These are phyloP conservation scores for Choiromyces venosus DNA, from an alignment of 495 filamentous ascomycete genomes.

Conservation along the genomic window DNA sequence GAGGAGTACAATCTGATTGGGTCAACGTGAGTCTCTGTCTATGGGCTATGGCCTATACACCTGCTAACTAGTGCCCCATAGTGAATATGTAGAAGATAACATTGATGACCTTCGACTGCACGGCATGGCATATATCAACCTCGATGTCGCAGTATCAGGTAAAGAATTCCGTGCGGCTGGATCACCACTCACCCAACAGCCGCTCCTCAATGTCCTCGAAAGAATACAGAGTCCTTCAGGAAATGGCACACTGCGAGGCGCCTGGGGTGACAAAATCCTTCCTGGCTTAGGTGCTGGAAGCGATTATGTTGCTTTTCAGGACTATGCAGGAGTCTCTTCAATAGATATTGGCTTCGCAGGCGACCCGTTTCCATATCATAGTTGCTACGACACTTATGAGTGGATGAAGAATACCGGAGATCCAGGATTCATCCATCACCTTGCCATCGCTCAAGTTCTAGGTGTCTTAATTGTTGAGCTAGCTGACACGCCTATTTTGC, in stretches of 20 bases:
- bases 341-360: constrained; percentile 79
- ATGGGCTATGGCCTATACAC: background rate
- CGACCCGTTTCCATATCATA: constrained; percentile 65
- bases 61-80: constrained; percentile 1
- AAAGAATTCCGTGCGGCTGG: constrained; percentile 66
- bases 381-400: constrained; percentile 81
- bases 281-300: constrained; percentile 71
- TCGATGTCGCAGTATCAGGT: constrained; percentile 79
- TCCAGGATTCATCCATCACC: constrained; percentile 77
- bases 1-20: constrained; percentile 91
- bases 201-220: constrained; percentile 65
- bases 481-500: constrained; percentile 69
- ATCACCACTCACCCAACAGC: constrained; percentile 68
- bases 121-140: constrained; percentile 81
- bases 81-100: constrained; percentile 73
- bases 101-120: constrained; percentile 54
- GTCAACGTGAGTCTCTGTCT: constrained; percentile 53
- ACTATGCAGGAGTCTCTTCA: constrained; percentile 84
- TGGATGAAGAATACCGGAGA: constrained; percentile 78
- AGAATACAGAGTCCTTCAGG: constrained; percentile 63
- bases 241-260: constrained; percentile 65
- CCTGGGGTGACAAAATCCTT: constrained; percentile 61
- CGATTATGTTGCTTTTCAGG: constrained; percentile 88
- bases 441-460: constrained; percentile 69
- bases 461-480: constrained; percentile 80